phyloP scores from a whole-genome alignment of 768 basidiomycete genomes.

The Naganishia vaughanmartiniae region DNA sequence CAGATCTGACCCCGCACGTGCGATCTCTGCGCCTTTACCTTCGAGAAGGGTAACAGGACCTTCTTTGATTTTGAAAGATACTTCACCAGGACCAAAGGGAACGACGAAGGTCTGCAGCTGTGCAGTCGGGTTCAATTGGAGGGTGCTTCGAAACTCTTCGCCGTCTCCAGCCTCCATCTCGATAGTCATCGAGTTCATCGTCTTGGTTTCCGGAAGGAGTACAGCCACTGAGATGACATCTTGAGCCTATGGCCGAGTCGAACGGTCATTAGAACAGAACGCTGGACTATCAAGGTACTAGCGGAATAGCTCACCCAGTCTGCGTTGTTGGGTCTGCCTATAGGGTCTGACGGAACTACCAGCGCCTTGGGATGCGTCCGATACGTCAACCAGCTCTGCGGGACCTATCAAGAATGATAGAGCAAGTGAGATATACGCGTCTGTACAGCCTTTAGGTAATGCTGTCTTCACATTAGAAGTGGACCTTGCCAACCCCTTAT shows the following conservation, averaged over 20 bases:
- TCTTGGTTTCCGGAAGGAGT: conserved; percentile 24
- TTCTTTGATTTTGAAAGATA: conserved; percentile 36
- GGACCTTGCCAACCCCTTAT: conserved; percentile 34
- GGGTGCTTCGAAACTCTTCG: background rate
- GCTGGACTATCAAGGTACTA: background rate
- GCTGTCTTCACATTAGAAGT: background rate
- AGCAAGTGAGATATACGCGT: background rate
- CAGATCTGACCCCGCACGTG: background rate
- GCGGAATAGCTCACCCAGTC: conserved; percentile 43
- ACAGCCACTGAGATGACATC: conserved; percentile 48
- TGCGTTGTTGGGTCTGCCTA: conserved; percentile 42
- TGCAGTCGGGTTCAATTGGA: background rate
- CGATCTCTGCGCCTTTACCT: conserved; percentile 39
- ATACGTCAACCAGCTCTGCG: conserved; percentile 40
- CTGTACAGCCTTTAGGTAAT: background rate
- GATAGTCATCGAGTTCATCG: background rate
- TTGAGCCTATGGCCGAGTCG: conserved; percentile 38
- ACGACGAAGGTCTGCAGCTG: conserved; percentile 35
- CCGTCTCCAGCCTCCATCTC: conserved; percentile 32
- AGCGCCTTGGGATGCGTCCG: conserved; percentile 42
- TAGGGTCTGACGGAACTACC: conserved; percentile 32
- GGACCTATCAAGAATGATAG: background rate
- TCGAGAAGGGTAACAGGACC: conserved; percentile 26
- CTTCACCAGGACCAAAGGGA: conserved; percentile 39
- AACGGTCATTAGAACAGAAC: background rate